A percentile compares a stretch with the other conserved stretches of the same genome.
Evolutionary conservation across 2,329 filamentous ascomycete species (phyloP).

Genomic region (Emmonsia crescens): DNA sequence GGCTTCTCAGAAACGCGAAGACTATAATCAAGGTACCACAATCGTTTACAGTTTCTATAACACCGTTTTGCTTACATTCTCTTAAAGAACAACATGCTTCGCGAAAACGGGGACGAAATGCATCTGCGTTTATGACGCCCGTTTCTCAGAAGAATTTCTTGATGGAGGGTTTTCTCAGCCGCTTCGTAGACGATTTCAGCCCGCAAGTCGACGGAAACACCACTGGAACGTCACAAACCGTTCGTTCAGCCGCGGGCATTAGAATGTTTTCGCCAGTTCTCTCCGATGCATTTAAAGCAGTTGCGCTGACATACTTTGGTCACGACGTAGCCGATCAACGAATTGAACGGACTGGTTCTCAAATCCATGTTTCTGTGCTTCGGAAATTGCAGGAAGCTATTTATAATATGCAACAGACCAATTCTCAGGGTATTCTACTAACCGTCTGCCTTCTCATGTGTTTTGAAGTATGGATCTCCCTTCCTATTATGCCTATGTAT

Average conservation of each 20-base stretch:
- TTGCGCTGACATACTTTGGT: conserved; percentile 31
- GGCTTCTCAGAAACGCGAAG: background rate
- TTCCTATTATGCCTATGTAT: conserved; percentile 3
- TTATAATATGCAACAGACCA: conserved; percentile 25
- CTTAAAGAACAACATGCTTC: background rate
- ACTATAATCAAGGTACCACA: background rate
- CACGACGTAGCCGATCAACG: conserved; percentile 24
- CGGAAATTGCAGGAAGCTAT: conserved; percentile 28
- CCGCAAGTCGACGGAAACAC: conserved; percentile 26
- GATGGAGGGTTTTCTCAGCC: conserved; percentile 28
- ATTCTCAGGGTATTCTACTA: conserved; percentile 28
- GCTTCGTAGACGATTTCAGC: conserved; percentile 32
- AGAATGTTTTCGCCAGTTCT: conserved; percentile 32
- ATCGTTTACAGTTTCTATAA: background rate
- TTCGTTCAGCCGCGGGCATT: conserved; percentile 28
- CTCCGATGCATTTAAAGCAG: conserved; percentile 27
- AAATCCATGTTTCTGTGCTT: conserved; percentile 26
- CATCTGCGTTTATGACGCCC: background rate
- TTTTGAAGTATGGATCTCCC: conserved; percentile 22
- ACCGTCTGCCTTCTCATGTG: conserved; percentile 29
- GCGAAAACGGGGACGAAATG: background rate
- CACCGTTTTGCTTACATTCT: background rate
- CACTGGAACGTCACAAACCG: conserved; percentile 24
- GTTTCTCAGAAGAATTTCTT: conserved; percentile 1
- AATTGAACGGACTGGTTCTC: conserved; percentile 25